Percentiles rank a stretch among this genome's conserved stretches.
Evolutionary conservation across 1,284 basidiomycete genomes (phyloP).

Genomic region (Apiotrichum sp.): DNA sequence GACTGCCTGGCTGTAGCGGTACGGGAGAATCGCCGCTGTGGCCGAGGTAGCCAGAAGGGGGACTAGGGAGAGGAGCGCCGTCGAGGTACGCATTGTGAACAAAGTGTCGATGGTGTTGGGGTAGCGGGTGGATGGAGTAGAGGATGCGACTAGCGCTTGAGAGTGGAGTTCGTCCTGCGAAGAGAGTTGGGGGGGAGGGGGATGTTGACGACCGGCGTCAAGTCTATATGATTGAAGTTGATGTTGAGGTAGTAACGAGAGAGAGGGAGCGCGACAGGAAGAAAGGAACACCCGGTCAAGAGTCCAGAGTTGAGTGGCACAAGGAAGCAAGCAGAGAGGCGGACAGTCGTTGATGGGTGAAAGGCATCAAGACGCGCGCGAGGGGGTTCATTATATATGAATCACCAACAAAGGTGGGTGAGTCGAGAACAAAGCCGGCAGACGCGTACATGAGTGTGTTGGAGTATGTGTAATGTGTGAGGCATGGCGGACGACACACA

Average conservation of each 20-base stretch:
- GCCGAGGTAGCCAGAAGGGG: slow-evolving; percentile 4
- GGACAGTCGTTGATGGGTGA: too few species aligned
- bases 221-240: not conserved
- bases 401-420: too few species aligned
- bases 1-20: not conserved
- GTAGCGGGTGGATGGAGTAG: not conserved
- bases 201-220: slow-evolving; percentile 4
- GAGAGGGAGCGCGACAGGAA: not conserved
- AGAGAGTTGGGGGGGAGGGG: not conserved
- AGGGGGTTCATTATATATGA: too few species aligned
- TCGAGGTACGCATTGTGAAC: slow-evolving; percentile 2
- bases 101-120: not conserved
- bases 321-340: too few species aligned
- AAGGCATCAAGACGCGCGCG: too few species aligned
- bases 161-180: not conserved
- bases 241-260: not conserved
- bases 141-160: not conserved
- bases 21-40: not conserved
- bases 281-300: too few species aligned
- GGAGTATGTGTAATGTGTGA: too few species aligned
- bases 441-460: too few species aligned
- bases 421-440: too few species aligned
- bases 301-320: too few species aligned
- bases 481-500: too few species aligned
- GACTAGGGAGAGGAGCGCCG: slow-evolving; percentile 3